Base-by-base conservation (phyloP, 1,284 basidiomycete species). In the Cryptococcus sp. region DNA sequence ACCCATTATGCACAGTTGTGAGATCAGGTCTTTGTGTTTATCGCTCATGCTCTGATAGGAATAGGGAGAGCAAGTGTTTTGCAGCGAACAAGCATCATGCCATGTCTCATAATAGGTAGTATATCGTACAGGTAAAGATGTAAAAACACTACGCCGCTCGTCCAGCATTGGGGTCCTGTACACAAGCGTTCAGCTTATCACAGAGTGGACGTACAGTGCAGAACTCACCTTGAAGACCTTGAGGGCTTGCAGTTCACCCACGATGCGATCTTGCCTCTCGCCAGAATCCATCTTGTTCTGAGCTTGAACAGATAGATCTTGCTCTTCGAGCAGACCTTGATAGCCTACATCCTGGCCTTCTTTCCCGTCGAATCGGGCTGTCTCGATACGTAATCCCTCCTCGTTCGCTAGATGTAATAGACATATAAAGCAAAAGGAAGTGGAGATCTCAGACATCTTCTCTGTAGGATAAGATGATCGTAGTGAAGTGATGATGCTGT, bases 361-460 rank as follows among this genome's bases (percentile, higher is more conserved):
- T 16, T 79, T 78, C 4, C 78, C 80, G 25, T 80, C 79, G 39
- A 70, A 72, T 37, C 78, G 62, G 5, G 74, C 78, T 25, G 75
- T 73, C 75, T 91, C 88, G 44, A 94, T 82, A 69, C 87, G 88
- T 46, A 97, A 81, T 1, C 94, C 94, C 72, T 92, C 91, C 75
- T 98, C 93, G 73, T 98, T 96, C 46, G 93, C 94, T 43, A 99
- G 82, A 80, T 97, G 93, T 37, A 96, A 80, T 38, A 99, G 80
- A 73, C 95, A 99, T 76, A 99, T 99, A 81, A 99, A 99, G 78
- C 95, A 99, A 85, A 97, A 99, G 62, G 92, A 96, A 10, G 96
- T 99, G 75, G 93, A 96, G 76, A 99, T 97, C 68, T 99, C 96
- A 46, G 89, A 87, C 88, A 99, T 89, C 81, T 94, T 96, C 46